Evolutionary conservation across 164 flowering plant genomes (phyloP).

Genomic region (Dillenia suffruticosa): DNA sequence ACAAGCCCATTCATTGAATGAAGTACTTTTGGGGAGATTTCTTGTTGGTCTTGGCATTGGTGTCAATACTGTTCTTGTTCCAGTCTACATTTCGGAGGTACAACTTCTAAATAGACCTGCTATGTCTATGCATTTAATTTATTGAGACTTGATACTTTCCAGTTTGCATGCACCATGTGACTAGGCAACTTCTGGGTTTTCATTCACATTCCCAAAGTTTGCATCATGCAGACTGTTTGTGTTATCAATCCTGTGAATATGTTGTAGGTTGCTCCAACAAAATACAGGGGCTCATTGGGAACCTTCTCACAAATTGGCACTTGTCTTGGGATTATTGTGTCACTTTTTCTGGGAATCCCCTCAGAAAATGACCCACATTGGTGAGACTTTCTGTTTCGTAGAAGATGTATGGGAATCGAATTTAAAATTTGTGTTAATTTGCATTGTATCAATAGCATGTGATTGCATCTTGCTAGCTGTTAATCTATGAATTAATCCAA

Average conservation of each 20-base stretch:
- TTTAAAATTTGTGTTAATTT: no score
- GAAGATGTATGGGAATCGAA: no score
- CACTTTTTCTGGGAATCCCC: constrained; percentile 58
- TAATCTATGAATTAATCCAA: no score
- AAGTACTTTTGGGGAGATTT: constrained; percentile 73
- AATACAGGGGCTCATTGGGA: constrained; percentile 72
- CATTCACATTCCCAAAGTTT: no score
- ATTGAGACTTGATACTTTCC: background rate
- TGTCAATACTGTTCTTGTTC: constrained; percentile 79
- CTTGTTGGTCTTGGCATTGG: constrained; percentile 91
- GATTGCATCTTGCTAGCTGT: no score
- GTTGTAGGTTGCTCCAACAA: constrained; percentile 74
- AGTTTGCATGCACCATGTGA: background rate
- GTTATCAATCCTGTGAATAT: background rate
- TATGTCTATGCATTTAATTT: background rate
- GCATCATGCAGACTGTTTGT: no score
- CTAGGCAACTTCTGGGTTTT: no score
- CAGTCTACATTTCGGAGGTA: constrained; percentile 84
- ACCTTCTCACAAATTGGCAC: constrained; percentile 70
- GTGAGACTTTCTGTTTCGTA: constrained; percentile 28
- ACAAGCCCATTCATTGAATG: constrained; percentile 71
- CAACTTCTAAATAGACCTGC: background rate
- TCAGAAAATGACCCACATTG: constrained; percentile 73
- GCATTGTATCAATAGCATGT: no score
- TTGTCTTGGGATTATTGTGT: constrained; percentile 69